Evolutionary conservation across 2,329 filamentous ascomycete genomes (phyloP).

Genomic region (Cladosporium sp.): DNA sequence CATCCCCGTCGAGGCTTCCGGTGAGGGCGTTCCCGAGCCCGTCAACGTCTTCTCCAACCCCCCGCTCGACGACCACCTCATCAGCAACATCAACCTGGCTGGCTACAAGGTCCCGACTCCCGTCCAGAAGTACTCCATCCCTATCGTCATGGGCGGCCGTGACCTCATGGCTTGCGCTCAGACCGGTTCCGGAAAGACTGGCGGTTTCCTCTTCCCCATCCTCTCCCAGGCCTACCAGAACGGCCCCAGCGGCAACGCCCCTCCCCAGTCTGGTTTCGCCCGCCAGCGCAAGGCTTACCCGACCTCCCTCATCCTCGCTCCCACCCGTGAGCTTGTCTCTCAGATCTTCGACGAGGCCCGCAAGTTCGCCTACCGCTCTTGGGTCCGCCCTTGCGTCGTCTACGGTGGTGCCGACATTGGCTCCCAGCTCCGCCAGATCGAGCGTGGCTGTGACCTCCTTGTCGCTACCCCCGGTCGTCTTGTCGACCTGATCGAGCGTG

Average conservation of each 20-base stretch:
- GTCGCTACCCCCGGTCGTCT: conserved; percentile 96
- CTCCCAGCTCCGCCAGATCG: conserved; percentile 94
- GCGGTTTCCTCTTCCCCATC: conserved; percentile 98
- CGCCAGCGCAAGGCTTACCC: conserved; percentile 97
- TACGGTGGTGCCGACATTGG: conserved; percentile 99
- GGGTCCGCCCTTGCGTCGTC: conserved; percentile 96
- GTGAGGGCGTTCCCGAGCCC: conserved; percentile 85
- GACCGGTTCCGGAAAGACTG: conserved; percentile 99
- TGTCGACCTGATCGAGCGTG: conserved; percentile 96
- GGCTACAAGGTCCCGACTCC: conserved; percentile 94
- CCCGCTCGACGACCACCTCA: conserved; percentile 87
- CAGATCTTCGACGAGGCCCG: conserved; percentile 97
- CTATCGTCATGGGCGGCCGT: conserved; percentile 95
- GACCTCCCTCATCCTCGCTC: conserved; percentile 89
- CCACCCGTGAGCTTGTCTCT: conserved; percentile 95
- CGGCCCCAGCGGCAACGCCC: conserved; percentile 68
- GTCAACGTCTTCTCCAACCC: conserved; percentile 88
- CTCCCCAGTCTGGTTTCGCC: conserved; percentile 65
- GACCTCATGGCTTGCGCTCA: conserved; percentile 99
- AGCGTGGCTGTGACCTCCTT: conserved; percentile 92
- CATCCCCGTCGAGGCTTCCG: conserved; percentile 95
- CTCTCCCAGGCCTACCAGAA: conserved; percentile 93
- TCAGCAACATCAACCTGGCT: conserved; percentile 87
- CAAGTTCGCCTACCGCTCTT: conserved; percentile 98
- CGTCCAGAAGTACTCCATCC: conserved; percentile 98